Conservation (phyloP, 352 stramenopile genomes). For the Phytophthora fragariae region DNA sequence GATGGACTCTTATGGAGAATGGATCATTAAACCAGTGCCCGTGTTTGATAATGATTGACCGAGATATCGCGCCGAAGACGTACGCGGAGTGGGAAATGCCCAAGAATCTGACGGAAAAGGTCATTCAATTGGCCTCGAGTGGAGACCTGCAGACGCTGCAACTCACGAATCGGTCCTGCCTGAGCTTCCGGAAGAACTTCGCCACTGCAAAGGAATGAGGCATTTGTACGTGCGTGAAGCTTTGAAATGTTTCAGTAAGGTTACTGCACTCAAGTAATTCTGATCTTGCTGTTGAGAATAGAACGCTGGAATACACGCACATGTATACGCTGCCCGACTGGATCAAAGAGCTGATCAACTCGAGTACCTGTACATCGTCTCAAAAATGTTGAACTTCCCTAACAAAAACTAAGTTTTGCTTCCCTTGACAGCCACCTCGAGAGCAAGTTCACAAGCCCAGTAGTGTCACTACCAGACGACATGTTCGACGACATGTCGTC, state of each 20-base stretch:
- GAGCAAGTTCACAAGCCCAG: neutral
- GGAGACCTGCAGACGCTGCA: slow-evolving; percentile 42
- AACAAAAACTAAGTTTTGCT: neutral
- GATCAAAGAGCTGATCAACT: slow-evolving; percentile 1
- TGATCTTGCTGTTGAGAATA: neutral
- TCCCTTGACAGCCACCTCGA: neutral
- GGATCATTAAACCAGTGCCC: slow-evolving; percentile 37
- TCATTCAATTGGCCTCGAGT: slow-evolving; percentile 29
- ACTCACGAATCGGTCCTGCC: slow-evolving; percentile 43
- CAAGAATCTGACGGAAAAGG: slow-evolving; percentile 39
- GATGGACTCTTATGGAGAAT: slow-evolving; percentile 31
- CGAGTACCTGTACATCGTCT: neutral
- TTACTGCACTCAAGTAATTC: no score
- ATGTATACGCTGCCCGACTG: neutral
- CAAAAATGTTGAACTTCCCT: neutral
- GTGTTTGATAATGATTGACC: slow-evolving; percentile 53
- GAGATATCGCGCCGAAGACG: slow-evolving; percentile 21
- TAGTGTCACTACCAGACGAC: neutral
- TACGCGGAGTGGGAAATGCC: slow-evolving; percentile 44
- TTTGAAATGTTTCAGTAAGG: neutral
- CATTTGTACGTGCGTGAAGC: neutral
- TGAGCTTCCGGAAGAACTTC: slow-evolving; percentile 37
- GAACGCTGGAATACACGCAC: neutral
- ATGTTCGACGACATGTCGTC: slow-evolving; percentile 7
- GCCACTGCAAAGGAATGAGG: slow-evolving; percentile 31